Base-by-base conservation (phyloP, 768 basidiomycete species). In the Tubosaeta sp. region DNA sequence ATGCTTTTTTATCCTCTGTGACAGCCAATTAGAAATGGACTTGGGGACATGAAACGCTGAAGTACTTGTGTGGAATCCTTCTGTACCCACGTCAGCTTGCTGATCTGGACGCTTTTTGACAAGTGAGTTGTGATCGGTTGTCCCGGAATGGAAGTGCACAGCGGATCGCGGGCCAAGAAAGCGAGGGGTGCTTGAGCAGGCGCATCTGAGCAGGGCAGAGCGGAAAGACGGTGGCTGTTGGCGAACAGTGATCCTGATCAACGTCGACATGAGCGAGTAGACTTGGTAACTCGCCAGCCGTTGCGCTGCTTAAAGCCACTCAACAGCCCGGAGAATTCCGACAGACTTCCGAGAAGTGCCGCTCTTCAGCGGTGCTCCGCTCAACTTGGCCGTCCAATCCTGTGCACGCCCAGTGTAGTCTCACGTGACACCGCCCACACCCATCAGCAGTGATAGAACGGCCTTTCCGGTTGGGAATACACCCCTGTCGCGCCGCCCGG, bases 31-130 rank as follows among this genome's bases (percentile, higher is more conserved):
- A 53, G 51, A 17, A 17, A 43, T 2, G 51, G 14, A 10, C 16
- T 1, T 38, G 5, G 22, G n/a, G 41, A 29, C 4, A 34, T 46
- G 35, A 42, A 38, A 48, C 32, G 25, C 33, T 0, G 38, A 46
- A 13, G 44, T 48, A 72, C 73, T 65, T 51, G 46, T 58, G 54
- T 75, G 74, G 16, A 62, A 58, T 0, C 74, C 74, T 39, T 75
- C 74, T 6, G 63, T 66, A 50, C 70, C 71, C 16, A 60, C 57
- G 26, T 57, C 53, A 1, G 57, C 60, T 3, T 55, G 56, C 39
- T 69, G 65, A 43, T 38, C 52, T 5, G 55, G 59, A 27, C 45
- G 58, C 27, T 66, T 64, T 34, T 61, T 65, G 38, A 35, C 54
- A 31, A 69, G 56, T 1, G 65, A 56, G 26, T 60, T 57, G 13